phyloP scores from a whole-genome alignment of 805 yeast species.

The Schwanniomyces polymorphus region DNA sequence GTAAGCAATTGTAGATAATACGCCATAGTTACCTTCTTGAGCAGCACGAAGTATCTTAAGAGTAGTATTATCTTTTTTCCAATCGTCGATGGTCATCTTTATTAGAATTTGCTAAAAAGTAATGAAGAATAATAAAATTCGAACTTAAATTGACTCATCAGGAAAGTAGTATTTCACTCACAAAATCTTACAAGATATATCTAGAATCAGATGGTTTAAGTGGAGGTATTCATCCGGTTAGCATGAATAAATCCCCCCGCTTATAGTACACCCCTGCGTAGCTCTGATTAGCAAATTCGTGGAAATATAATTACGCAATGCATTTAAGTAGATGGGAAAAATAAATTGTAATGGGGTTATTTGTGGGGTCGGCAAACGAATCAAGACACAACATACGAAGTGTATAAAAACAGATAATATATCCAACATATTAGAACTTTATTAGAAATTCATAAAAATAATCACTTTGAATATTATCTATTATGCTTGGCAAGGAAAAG shows the following conservation, averaged over 20 bases:
- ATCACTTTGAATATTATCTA: background rate
- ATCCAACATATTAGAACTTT: background rate
- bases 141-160: background rate
- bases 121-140: background rate
- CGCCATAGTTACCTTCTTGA: slow-evolving; percentile 28
- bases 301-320: background rate
- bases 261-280: too few relatives aligned
- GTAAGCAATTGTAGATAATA: slow-evolving; percentile 33
- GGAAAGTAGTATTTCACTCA: background rate
- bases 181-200: too few relatives aligned
- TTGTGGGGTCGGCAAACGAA: background rate
- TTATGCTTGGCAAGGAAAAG: slow-evolving; percentile 9
- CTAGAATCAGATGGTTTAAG: background rate
- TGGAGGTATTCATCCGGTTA: background rate
- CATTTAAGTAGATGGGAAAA: background rate
- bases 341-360: background rate
- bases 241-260: background rate
- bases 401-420: background rate
- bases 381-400: background rate
- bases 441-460: background rate
- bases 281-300: background rate
- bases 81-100: background rate
- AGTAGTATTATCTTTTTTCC: slow-evolving; percentile 15
- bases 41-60: slow-evolving; percentile 27
- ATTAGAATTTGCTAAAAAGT: background rate